These are phyloP conservation scores for Carex littledalei DNA, from an alignment of 176 grass and related monocot genomes.

Conservation along the genomic window DNA sequence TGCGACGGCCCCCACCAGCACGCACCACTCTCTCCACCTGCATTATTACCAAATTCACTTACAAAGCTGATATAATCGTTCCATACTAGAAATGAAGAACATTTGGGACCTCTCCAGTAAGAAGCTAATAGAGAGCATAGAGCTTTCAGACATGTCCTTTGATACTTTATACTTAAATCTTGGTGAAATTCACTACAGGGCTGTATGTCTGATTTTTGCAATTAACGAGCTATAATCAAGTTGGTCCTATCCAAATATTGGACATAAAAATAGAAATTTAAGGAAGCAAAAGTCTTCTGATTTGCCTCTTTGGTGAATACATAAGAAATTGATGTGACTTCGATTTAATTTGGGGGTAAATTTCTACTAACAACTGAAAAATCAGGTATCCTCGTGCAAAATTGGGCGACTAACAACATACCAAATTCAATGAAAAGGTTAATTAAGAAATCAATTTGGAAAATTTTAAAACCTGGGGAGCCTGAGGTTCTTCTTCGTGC, in stretches of 20 bases:
- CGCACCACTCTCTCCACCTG: constrained; percentile 63
- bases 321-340: background rate
- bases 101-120: background rate
- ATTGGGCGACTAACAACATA: background rate
- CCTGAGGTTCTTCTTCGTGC: constrained; percentile 46
- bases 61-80: background rate
- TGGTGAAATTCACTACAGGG: background rate
- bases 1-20: constrained; percentile 46
- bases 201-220: background rate
- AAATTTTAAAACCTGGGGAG: constrained; percentile 27
- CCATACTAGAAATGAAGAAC: background rate
- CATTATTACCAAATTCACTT: background rate
- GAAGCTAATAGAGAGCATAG: background rate
- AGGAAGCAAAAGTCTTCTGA: background rate
- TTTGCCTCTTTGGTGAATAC: no score
- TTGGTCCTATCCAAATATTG: background rate
- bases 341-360: background rate
- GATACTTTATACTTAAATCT: background rate
- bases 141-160: background rate
- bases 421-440: background rate
- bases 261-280: background rate
- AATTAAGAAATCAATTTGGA: background rate
- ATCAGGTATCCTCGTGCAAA: background rate
- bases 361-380: background rate
- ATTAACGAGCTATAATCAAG: background rate